A percentile compares a stretch with the other conserved stretches of the same genome.
Conservation (phyloP, 352 stramenopile species). For the Porosira glacialis region DNA sequence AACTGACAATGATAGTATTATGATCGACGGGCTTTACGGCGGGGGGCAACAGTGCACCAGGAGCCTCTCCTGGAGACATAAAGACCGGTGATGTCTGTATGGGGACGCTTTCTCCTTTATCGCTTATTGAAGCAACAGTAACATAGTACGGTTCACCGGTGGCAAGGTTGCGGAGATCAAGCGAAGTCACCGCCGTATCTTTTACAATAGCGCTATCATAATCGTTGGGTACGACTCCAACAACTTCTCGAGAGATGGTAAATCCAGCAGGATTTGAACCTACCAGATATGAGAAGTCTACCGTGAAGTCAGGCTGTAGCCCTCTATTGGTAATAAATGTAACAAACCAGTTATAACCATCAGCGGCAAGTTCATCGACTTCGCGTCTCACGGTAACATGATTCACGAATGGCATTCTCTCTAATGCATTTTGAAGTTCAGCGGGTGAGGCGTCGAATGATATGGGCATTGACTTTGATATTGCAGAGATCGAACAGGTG, state of each 20-base stretch:
- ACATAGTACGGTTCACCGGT: slow-evolving; percentile 68
- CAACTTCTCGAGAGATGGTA: slow-evolving; percentile 29
- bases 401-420: slow-evolving; percentile 71
- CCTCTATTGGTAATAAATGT: slow-evolving; percentile 89
- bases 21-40: slow-evolving; percentile 40
- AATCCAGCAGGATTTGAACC: slow-evolving; percentile 47
- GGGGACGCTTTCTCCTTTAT: slow-evolving; percentile 53
- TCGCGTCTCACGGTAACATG: slow-evolving; percentile 66
- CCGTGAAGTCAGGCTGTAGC: slow-evolving; percentile 78
- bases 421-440: slow-evolving; percentile 68
- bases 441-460: slow-evolving; percentile 54
- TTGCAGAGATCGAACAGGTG: slow-evolving; percentile 39
- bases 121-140: slow-evolving; percentile 53
- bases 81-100: slow-evolving; percentile 20
- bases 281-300: slow-evolving; percentile 47
- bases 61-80: slow-evolving; percentile 50
- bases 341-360: slow-evolving; percentile 80
- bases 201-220: slow-evolving; percentile 49
- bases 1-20: slow-evolving; percentile 58
- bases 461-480: slow-evolving; percentile 63
- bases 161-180: slow-evolving; percentile 38
- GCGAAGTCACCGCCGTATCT: slow-evolving; percentile 36
- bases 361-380: slow-evolving; percentile 44
- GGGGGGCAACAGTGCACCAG: slow-evolving; percentile 40
- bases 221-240: slow-evolving; percentile 61